Evolutionary conservation across 108 stramenopile species (phyloP).

Genomic region (Discostella stelligeroides): DNA sequence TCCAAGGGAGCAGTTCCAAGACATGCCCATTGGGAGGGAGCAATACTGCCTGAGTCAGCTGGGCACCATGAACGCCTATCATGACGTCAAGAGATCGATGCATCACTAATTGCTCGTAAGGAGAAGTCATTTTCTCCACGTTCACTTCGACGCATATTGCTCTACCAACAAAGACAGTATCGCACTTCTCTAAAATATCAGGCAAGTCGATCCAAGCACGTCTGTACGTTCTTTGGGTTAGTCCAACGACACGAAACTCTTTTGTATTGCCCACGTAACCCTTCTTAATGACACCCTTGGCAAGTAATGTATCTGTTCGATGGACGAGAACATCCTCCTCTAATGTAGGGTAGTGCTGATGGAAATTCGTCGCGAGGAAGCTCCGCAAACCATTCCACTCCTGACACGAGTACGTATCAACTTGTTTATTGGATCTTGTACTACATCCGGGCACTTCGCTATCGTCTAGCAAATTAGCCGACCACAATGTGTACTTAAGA

Average conservation of each 20-base stretch:
- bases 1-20: conserved; percentile 57
- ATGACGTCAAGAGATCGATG: conserved; percentile 60
- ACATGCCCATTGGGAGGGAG: conserved; percentile 51
- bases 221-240: conserved; percentile 18
- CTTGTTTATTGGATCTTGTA: not conserved
- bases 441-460: not conserved
- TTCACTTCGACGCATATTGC: conserved; percentile 58
- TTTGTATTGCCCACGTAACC: conserved; percentile 1
- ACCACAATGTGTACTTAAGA: conserved; percentile 44
- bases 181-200: conserved; percentile 35
- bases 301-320: conserved; percentile 13
- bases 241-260: conserved; percentile 13
- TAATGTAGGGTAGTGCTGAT: conserved; percentile 36
- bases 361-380: conserved; percentile 30
- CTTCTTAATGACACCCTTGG: conserved; percentile 11
- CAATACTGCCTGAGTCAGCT: conserved; percentile 57
- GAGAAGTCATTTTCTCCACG: conserved; percentile 45
- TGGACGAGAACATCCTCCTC: conserved; percentile 13
- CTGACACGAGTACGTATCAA: conserved; percentile 18
- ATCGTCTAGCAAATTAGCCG: conserved; percentile 9
- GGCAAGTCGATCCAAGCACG: conserved; percentile 20
- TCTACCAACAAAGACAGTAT: conserved; percentile 21
- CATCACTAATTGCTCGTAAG: conserved; percentile 49
- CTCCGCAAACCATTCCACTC: conserved; percentile 29
- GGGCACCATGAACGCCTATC: conserved; percentile 64